These are phyloP conservation scores for Aspergillus piperis DNA, from an alignment of 2,329 filamentous ascomycete species.

Conservation along the genomic window DNA sequence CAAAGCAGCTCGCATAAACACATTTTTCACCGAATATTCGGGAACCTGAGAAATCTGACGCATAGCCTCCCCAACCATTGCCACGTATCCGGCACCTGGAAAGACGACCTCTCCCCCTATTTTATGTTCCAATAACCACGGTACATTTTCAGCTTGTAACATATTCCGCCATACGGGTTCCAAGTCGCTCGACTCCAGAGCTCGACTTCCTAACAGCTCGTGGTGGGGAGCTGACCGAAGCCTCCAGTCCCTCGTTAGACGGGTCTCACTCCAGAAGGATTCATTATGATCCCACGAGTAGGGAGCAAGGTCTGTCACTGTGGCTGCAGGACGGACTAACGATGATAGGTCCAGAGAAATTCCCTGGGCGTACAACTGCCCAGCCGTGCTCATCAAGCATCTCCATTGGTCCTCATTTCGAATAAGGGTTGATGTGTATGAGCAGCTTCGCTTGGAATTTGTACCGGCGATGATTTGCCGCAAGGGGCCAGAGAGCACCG, in stretches of 20 bases:
- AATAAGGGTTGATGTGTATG: background rate
- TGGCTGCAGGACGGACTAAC: conserved; percentile 18
- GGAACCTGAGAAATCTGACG: conserved; percentile 12
- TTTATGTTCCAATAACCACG: conserved; percentile 33
- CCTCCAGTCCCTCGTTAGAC: conserved; percentile 23
- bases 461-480: background rate
- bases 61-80: conserved; percentile 47
- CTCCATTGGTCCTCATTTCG: background rate
- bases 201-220: conserved; percentile 30
- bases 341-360: conserved; percentile 27
- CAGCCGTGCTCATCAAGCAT: background rate
- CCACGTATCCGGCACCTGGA: conserved; percentile 47
- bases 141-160: background rate
- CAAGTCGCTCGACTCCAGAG: conserved; percentile 29
- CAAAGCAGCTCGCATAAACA: conserved; percentile 8
- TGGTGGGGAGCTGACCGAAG: conserved; percentile 19
- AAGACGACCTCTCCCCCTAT: conserved; percentile 44
- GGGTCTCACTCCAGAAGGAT: conserved; percentile 21
- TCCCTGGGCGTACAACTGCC: conserved; percentile 11
- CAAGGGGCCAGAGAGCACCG: background rate
- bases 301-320: conserved; percentile 24
- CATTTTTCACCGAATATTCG: background rate
- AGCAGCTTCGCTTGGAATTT: background rate
- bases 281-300: conserved; percentile 31
- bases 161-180: conserved; percentile 48